These are phyloP conservation scores for Aspergillus panamensis DNA, from an alignment of 495 filamentous ascomycete genomes.

Conservation along the genomic window DNA sequence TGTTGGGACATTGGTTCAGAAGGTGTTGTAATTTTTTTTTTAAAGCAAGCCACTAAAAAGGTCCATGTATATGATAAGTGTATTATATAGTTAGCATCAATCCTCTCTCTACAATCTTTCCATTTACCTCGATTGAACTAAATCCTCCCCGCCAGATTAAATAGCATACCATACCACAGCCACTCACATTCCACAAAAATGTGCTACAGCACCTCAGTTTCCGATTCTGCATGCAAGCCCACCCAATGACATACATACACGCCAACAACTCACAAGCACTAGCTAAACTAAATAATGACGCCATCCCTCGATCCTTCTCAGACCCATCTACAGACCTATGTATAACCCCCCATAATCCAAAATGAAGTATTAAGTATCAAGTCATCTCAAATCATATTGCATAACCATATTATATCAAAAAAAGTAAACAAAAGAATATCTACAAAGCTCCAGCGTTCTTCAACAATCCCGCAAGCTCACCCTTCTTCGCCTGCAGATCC, in stretches of 20 bases:
- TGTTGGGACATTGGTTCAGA: constrained; percentile 76
- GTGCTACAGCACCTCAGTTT: no score
- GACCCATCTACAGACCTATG: background rate
- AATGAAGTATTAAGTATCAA: no score
- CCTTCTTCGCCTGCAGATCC: constrained; percentile 71
- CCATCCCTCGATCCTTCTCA: background rate
- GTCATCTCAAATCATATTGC: no score
- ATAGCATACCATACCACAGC: no score
- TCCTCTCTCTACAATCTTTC: background rate
- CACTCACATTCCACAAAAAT: no score
- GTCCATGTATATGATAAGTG: background rate
- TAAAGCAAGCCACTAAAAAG: background rate
- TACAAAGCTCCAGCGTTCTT: constrained; percentile 58
- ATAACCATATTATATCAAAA: background rate
- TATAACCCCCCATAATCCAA: background rate
- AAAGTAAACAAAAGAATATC: background rate
- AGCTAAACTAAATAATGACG: no score
- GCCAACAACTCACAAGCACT: no score
- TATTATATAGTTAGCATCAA: background rate
- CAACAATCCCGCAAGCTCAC: constrained; percentile 54
- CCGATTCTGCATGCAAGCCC: no score
- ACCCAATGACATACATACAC: no score
- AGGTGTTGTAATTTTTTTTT: constrained; percentile 50
- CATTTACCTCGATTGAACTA: no score
- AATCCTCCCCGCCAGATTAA: no score